Conservation (phyloP, 2,329 filamentous ascomycete species). For the Venturia nashicola region DNA sequence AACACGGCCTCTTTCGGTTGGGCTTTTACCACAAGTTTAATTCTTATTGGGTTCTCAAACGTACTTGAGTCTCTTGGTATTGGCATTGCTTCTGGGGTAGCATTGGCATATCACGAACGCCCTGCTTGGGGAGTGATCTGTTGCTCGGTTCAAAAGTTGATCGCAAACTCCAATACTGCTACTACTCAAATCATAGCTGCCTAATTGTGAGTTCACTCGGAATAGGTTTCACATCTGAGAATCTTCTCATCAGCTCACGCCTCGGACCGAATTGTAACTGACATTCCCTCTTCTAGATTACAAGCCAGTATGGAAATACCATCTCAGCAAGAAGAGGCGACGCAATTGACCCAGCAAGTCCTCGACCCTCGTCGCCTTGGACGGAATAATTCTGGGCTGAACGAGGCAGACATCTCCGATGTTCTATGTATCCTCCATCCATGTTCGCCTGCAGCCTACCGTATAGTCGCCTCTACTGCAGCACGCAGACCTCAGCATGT, state of each 20-base stretch:
- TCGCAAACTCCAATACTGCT: background rate
- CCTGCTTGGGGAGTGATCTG: background rate
- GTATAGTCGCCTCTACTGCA: constrained; percentile 51
- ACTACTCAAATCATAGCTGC: background rate
- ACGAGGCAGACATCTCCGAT: constrained; percentile 71
- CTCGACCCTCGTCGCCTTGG: constrained; percentile 71
- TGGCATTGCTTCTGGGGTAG: background rate
- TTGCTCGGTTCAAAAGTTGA: background rate
- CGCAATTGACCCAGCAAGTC: constrained; percentile 64
- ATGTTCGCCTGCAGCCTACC: constrained; percentile 57
- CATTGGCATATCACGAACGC: background rate
- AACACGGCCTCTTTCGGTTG: background rate
- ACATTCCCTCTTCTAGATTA: background rate
- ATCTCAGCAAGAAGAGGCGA: constrained; percentile 24
- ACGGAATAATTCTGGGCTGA: constrained; percentile 70
- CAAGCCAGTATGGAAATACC: background rate
- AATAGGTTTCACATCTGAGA: background rate
- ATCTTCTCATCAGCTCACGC: background rate
- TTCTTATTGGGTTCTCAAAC: background rate
- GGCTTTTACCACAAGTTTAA: background rate
- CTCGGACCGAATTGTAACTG: background rate
- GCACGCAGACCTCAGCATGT: constrained; percentile 45
- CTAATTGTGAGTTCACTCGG: background rate
- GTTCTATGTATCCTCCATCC: constrained; percentile 84
- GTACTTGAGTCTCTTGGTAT: background rate